phyloP scores from a whole-genome alignment of 2,329 filamentous ascomycete genomes.

The Alternaria gaisen region DNA sequence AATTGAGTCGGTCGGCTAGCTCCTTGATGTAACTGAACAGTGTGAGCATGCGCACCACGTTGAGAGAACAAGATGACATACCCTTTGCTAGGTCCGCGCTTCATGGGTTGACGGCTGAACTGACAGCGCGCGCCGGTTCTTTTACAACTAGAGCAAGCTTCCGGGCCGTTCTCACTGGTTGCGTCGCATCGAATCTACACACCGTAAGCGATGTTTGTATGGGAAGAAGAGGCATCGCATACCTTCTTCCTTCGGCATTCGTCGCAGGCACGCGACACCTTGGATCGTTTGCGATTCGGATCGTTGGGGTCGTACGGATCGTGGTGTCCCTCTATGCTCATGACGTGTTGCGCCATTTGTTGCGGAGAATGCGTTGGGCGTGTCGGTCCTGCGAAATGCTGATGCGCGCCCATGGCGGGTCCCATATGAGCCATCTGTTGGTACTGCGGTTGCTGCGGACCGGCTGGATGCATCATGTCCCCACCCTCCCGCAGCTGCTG shows the following conservation, averaged over 20 bases:
- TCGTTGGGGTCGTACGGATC: constrained; percentile 48
- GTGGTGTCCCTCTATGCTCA: constrained; percentile 49
- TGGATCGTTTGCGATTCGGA: constrained; percentile 49
- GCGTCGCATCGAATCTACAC: constrained; percentile 52
- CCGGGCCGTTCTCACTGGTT: constrained; percentile 52
- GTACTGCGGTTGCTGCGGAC: constrained; percentile 41
- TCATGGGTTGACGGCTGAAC: constrained; percentile 54
- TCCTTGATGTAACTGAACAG: constrained; percentile 52
- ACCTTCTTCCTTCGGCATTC: constrained; percentile 55
- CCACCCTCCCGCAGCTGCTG: constrained; percentile 44
- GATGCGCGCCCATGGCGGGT: constrained; percentile 41
- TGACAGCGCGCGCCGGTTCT: constrained; percentile 52
- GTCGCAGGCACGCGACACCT: constrained; percentile 54
- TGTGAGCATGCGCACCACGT: constrained; percentile 18
- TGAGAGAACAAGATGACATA: constrained; percentile 16
- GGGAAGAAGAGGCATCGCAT: constrained; percentile 9
- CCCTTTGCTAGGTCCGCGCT: constrained; percentile 55
- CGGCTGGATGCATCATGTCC: constrained; percentile 43
- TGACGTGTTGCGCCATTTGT: constrained; percentile 52
- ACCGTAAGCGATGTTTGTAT: constrained; percentile 23
- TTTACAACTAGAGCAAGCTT: constrained; percentile 53
- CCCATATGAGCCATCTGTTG: constrained; percentile 40
- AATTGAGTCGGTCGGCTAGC: constrained; percentile 50
- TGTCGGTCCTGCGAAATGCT: constrained; percentile 47
- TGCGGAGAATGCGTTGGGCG: constrained; percentile 51